Conservation (phyloP, 192 early-diverging fungal species). For the Phlyctochytrium planicorne region DNA sequence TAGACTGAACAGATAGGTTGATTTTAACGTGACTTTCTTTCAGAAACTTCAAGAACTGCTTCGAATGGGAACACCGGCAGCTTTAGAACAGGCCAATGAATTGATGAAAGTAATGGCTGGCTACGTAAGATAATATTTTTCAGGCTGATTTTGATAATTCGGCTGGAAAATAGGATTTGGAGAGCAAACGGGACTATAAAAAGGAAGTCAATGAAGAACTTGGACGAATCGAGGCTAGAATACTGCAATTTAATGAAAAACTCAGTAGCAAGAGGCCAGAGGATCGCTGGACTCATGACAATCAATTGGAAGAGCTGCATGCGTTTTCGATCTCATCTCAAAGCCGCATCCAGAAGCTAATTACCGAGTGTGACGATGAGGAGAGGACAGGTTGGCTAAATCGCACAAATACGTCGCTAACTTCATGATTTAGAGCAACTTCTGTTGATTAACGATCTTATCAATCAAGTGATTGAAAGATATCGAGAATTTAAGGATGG, state of each 20-base stretch:
- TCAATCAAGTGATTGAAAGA: slow-evolving; percentile 76
- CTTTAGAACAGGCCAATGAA: slow-evolving; percentile 93
- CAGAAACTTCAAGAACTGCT: slow-evolving; percentile 97
- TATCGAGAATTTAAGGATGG: slow-evolving; percentile 57
- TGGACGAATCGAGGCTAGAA: slow-evolving; percentile 76
- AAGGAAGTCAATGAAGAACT: slow-evolving; percentile 78
- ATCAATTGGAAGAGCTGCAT: slow-evolving; percentile 57
- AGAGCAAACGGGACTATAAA: slow-evolving; percentile 77
- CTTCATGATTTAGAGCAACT: slow-evolving; percentile 52
- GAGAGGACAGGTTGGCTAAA: slow-evolving; percentile 67
- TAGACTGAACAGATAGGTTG: not conserved
- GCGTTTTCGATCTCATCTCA: slow-evolving; percentile 68
- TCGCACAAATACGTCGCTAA: slow-evolving; percentile 10
- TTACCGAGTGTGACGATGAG: slow-evolving; percentile 69
- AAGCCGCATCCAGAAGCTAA: slow-evolving; percentile 69
- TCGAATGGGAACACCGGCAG: slow-evolving; percentile 87
- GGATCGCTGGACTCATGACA: slow-evolving; percentile 28
- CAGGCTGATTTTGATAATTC: slow-evolving; percentile 3
- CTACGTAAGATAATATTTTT: slow-evolving; percentile 61
- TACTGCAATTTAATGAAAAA: slow-evolving; percentile 66
- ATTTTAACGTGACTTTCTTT: not conserved
- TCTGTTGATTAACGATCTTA: slow-evolving; percentile 70
- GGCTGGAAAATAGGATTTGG: slow-evolving; percentile 35
- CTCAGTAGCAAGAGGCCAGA: slow-evolving; percentile 66
- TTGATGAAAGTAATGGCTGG: slow-evolving; percentile 98